A percentile compares a stretch with the other conserved stretches of the same genome.
Evolutionary conservation across 2,329 filamentous ascomycete species (phyloP).

Genomic region (Capronia coronata): DNA sequence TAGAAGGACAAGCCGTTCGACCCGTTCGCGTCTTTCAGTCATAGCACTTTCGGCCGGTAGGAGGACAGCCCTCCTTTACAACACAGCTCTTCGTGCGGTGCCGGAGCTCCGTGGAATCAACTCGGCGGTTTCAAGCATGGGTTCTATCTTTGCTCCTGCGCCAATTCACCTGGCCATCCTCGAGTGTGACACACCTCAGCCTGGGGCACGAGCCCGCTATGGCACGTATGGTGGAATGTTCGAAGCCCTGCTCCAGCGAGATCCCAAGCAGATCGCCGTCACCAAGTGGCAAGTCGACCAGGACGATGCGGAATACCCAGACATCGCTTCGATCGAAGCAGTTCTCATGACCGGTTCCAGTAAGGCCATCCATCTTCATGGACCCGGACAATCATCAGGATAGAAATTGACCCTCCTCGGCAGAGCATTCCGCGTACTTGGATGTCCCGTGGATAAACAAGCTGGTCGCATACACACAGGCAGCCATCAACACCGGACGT

Average conservation of each 20-base stretch:
- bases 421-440: constrained; percentile 66
- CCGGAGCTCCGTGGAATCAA: no score
- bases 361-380: constrained; percentile 32
- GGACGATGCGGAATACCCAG: constrained; percentile 61
- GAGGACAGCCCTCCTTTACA: no score
- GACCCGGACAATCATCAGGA: background rate
- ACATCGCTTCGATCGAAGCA: constrained; percentile 67
- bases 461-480: constrained; percentile 62
- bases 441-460: constrained; percentile 67
- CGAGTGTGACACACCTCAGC: no score
- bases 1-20: no score
- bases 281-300: constrained; percentile 64
- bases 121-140: no score
- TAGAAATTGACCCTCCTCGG: background rate
- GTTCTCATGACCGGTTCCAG: constrained; percentile 69
- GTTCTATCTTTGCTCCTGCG: no score
- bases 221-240: constrained; percentile 67
- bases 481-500: constrained; percentile 53
- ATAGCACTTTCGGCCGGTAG: no score
- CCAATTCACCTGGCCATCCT: no score
- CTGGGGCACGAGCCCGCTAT: constrained; percentile 49
- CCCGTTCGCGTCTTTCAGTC: no score
- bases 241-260: constrained; percentile 50
- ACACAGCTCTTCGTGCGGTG: no score
- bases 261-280: constrained; percentile 52